Base-by-base conservation (phyloP, 2,329 filamentous ascomycete genomes). In the Aspergillus pseudoglaucus region DNA sequence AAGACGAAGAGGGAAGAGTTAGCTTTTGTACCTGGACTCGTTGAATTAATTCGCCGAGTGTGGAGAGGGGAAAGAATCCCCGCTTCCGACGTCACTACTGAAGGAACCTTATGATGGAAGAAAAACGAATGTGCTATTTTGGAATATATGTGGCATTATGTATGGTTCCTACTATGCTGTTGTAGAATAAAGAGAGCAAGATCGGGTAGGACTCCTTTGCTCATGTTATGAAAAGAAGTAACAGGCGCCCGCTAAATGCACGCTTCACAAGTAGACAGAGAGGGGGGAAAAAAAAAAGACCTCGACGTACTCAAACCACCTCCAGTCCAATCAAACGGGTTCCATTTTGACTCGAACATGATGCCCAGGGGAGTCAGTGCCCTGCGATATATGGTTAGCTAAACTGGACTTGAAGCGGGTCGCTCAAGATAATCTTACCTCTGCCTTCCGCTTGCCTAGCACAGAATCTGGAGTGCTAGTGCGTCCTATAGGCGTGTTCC, bases 361-460 rank as follows among this genome's bases (percentile, higher is more conserved):
- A 30, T 62, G 60, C 23, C 62, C 60, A 6, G 66, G 62, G 44
- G 66, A 67, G 39, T 70, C 66, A 30, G 50, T 58, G 6, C 63
- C 62, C 62, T 69, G 46, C 9, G 18, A 15, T 38, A 10, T 17
- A 23, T 45, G 10, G 4, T 12, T 10, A 18, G 12, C 15, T 15
- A 41, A 20, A 39, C 18, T 7, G 15, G 12, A 40, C 12, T 15
- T 5, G 22, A 33, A 32, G 25, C 3, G 9, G 8, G 3, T 12
- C 25, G 39, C 23, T 6, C 9, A 5, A 5, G 35, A 37, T 3
- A 17, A 46, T 55, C 64, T 53, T 57, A 79, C 80, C 72, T 88
- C 85, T 43, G 85, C 85, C 68, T 90, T 90, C 52, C 87, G 75
- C 69, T 90, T 90, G 44, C 85, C 85, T 55, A 87, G 64, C 23